Evolutionary conservation across 2,329 filamentous ascomycete genomes (phyloP).

Genomic region (Sclerotinia nivalis): DNA sequence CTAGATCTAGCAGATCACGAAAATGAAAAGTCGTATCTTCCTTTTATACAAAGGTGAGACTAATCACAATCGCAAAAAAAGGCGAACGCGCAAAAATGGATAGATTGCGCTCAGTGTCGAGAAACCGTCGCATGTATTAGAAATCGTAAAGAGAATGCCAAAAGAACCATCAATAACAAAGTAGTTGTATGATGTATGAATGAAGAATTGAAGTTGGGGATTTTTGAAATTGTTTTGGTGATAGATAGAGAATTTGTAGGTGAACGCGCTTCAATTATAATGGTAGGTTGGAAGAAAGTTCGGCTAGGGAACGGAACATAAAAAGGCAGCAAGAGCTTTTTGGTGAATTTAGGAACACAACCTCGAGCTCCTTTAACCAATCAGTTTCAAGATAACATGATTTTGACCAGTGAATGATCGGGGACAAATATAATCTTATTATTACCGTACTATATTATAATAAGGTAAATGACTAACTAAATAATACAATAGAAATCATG

Average conservation of each 20-base stretch:
- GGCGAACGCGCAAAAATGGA: slow-evolving; percentile 34
- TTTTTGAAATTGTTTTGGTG: slow-evolving; percentile 25
- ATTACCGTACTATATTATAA: neutral
- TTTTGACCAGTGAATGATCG: slow-evolving; percentile 18
- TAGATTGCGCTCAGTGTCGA: slow-evolving; percentile 36
- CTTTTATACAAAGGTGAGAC: slow-evolving; percentile 27
- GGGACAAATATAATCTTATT: neutral
- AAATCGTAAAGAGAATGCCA: slow-evolving; percentile 32
- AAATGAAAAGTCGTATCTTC: slow-evolving; percentile 25
- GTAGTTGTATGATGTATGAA: slow-evolving; percentile 11
- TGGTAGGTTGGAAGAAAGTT: slow-evolving; percentile 21
- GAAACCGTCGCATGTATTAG: slow-evolving; percentile 36
- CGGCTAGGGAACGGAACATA: slow-evolving; percentile 14
- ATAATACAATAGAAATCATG: neutral
- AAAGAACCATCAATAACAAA: slow-evolving; percentile 28
- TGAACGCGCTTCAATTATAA: slow-evolving; percentile 16
- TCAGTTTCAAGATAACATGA: slow-evolving; percentile 15
- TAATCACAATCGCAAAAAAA: slow-evolving; percentile 35
- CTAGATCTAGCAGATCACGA: slow-evolving; percentile 23
- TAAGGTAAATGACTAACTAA: neutral
- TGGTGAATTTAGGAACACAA: slow-evolving; percentile 14
- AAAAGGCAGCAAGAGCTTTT: slow-evolving; percentile 7
- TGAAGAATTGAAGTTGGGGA: slow-evolving; percentile 27
- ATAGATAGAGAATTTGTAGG: slow-evolving; percentile 26
- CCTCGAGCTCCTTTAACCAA: slow-evolving; percentile 22